Conservation (phyloP, 2,329 filamentous ascomycete species). For the Ascochyta lentis region DNA sequence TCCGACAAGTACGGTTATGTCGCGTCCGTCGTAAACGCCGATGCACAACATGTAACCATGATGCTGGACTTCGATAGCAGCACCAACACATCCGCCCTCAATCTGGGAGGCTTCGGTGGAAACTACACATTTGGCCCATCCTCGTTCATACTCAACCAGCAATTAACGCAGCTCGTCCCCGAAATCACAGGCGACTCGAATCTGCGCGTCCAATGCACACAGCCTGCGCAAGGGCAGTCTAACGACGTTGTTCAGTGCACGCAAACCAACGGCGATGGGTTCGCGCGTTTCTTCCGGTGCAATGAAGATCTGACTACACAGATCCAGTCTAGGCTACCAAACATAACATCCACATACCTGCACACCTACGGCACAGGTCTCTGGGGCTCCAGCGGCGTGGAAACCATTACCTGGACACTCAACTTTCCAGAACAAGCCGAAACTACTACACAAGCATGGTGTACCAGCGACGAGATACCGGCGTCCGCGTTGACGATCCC, state of each 20-base stretch:
- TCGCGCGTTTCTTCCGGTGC: neutral
- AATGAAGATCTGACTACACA: conserved; percentile 1
- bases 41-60: conserved; percentile 8
- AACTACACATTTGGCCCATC: conserved; percentile 8
- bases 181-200: neutral
- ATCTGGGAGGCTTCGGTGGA: neutral
- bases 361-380: conserved; percentile 14
- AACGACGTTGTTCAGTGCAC: neutral
- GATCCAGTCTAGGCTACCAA: neutral
- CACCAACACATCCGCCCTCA: neutral
- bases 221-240: neutral
- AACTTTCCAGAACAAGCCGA: neutral
- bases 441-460: conserved; percentile 8
- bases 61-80: conserved; percentile 1
- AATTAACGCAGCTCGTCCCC: neutral
- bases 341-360: neutral
- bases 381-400: conserved; percentile 4
- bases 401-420: neutral
- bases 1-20: conserved; percentile 11
- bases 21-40: conserved; percentile 12
- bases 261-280: neutral
- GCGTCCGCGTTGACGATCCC: neutral
- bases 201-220: neutral
- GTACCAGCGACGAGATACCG: conserved; percentile 9
- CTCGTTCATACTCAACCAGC: neutral